A percentile compares a stretch with the other conserved stretches of the same genome.
Conservation (phyloP, 306 rosid genomes). For the Lagenaria siceraria region DNA sequence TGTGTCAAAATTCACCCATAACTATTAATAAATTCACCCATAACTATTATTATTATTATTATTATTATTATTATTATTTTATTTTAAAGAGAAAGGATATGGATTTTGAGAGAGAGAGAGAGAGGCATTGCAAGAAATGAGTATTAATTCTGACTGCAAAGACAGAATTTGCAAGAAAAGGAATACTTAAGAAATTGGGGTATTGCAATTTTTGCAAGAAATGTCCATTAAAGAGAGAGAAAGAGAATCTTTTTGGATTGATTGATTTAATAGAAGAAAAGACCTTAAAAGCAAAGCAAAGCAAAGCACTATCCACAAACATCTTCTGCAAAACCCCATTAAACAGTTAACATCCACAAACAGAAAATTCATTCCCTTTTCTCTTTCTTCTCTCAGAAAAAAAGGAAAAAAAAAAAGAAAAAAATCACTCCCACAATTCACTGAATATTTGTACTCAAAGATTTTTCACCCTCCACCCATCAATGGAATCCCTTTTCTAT, state of each 20-base stretch:
- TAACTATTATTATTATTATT: no score
- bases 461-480: not conserved
- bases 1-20: no score
- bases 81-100: no score
- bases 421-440: not conserved
- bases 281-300: not conserved
- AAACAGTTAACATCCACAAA: not conserved
- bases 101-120: no score
- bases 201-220: no score
- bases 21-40: no score
- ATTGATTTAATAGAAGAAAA: not conserved
- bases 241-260: not conserved
- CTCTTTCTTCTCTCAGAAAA: not conserved
- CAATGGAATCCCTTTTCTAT: constrained; percentile 9
- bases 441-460: not conserved
- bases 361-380: not conserved
- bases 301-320: not conserved
- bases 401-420: no score
- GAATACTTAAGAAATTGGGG: no score
- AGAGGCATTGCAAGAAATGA: no score
- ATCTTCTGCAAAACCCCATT: not conserved
- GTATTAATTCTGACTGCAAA: no score
- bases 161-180: no score
- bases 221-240: not conserved
- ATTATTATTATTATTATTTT: no score